Evolutionary conservation across 495 filamentous ascomycete genomes (phyloP).

Genomic region (Apiosordaria backusii): DNA sequence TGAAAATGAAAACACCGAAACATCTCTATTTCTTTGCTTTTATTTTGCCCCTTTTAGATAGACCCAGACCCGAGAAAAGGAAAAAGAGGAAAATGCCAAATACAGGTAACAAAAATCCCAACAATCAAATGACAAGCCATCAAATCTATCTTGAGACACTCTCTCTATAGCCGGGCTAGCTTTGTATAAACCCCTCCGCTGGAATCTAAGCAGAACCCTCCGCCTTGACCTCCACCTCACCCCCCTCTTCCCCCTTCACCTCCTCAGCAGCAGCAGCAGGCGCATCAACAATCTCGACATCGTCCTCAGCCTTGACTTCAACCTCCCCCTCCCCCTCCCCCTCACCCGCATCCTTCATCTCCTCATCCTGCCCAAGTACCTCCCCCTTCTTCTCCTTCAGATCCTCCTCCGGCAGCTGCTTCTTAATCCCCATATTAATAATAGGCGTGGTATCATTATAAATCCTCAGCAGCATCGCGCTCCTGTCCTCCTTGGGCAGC

Average conservation of each 20-base stretch:
- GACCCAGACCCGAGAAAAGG: too few species aligned
- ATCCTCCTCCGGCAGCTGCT: slow-evolving; percentile 32
- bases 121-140: too few species aligned
- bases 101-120: too few species aligned
- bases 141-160: too few species aligned
- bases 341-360: slow-evolving; percentile 13
- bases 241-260: slow-evolving; percentile 18
- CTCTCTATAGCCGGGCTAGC: too few species aligned
- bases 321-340: slow-evolving; percentile 17
- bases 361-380: slow-evolving; percentile 22
- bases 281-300: slow-evolving; percentile 15
- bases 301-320: neutral
- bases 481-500: slow-evolving; percentile 93
- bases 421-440: slow-evolving; percentile 53
- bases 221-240: neutral
- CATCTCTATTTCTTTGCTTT: too few species aligned
- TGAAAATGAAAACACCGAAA: too few species aligned
- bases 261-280: slow-evolving; percentile 8
- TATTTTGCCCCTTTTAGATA: too few species aligned
- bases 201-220: slow-evolving; percentile 8
- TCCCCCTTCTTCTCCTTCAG: slow-evolving; percentile 15
- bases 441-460: slow-evolving; percentile 82
- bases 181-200: too few species aligned
- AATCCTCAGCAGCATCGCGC: slow-evolving; percentile 84
- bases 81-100: too few species aligned